Conservation (phyloP, 2,329 filamentous ascomycete species). For the Colletotrichum godetiae region DNA sequence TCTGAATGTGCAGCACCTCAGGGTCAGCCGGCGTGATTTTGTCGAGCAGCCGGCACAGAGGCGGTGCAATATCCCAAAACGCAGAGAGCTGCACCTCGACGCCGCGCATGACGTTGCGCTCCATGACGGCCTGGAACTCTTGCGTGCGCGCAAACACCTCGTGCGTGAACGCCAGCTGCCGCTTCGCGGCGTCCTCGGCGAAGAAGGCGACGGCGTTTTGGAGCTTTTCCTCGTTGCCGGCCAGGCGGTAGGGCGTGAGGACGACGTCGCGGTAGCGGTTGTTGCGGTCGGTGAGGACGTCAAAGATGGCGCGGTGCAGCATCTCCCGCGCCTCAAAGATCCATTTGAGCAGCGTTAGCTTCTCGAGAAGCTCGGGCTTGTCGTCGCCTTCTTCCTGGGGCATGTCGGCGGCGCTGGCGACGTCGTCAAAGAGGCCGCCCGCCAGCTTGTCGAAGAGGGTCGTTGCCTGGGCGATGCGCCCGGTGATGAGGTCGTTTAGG, state of each 20-base stretch:
- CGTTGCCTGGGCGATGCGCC: constrained; percentile 79
- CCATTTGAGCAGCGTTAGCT: constrained; percentile 95
- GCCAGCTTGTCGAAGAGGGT: constrained; percentile 82
- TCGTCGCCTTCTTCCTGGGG: constrained; percentile 96
- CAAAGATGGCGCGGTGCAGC: constrained; percentile 86
- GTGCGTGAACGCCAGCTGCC: constrained; percentile 76
- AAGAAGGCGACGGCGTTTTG: constrained; percentile 86
- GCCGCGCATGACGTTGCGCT: constrained; percentile 86
- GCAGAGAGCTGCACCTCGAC: constrained; percentile 92
- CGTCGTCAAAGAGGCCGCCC: constrained; percentile 76
- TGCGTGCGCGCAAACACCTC: constrained; percentile 79
- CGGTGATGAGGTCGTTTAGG: constrained; percentile 81
- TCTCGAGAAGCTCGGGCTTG: constrained; percentile 91
- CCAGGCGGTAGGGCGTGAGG: constrained; percentile 79
- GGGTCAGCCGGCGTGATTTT: constrained; percentile 73
- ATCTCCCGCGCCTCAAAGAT: constrained; percentile 94
- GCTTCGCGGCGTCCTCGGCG: constrained; percentile 78
- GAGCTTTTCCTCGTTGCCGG: constrained; percentile 83
- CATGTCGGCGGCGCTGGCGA: constrained; percentile 75
- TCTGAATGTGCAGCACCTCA: constrained; percentile 75
- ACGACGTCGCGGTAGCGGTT: constrained; percentile 88
- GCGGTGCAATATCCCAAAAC: constrained; percentile 97
- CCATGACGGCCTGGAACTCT: constrained; percentile 82
- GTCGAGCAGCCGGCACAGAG: constrained; percentile 80
- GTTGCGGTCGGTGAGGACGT: constrained; percentile 86